A percentile compares a stretch with the other conserved stretches of the same genome.
phyloP scores from a whole-genome alignment of 495 filamentous ascomycete species.

The Alectoria sarmentosa region DNA sequence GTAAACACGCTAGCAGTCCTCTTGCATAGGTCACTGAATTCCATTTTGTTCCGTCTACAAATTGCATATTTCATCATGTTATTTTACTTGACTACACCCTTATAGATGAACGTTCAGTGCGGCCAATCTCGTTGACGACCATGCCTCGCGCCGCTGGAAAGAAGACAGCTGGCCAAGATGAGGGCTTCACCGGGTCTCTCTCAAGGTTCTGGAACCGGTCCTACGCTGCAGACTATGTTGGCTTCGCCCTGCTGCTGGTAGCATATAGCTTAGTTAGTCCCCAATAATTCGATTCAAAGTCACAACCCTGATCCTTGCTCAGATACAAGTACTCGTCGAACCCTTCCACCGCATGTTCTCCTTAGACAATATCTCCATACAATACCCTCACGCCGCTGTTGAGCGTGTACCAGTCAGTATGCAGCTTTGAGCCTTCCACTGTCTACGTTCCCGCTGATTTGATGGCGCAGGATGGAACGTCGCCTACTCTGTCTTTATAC shows the following conservation, averaged over 20 bases:
- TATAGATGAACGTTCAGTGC: background rate
- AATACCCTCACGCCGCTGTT: slow-evolving; percentile 75
- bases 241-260: slow-evolving; percentile 58
- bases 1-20: slow-evolving; percentile 11
- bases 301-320: background rate
- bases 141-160: slow-evolving; percentile 15
- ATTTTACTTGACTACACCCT: background rate
- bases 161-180: slow-evolving; percentile 11
- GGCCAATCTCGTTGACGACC: background rate
- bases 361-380: slow-evolving; percentile 74
- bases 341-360: slow-evolving; percentile 79
- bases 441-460: slow-evolving; percentile 16
- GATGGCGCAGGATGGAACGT: slow-evolving; percentile 57
- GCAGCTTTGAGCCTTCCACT: slow-evolving; percentile 25
- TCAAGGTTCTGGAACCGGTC: slow-evolving; percentile 56
- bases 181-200: slow-evolving; percentile 31
- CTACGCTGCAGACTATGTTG: slow-evolving; percentile 83
- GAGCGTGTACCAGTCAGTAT: slow-evolving; percentile 78
- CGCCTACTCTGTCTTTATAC: slow-evolving; percentile 65
- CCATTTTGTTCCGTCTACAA: background rate
- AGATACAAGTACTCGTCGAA: slow-evolving; percentile 65
- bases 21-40: background rate
- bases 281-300: background rate
- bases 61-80: background rate
- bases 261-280: slow-evolving; percentile 58